phyloP scores from a whole-genome alignment of 2,329 filamentous ascomycete species.

The Monosporascus sp. region DNA sequence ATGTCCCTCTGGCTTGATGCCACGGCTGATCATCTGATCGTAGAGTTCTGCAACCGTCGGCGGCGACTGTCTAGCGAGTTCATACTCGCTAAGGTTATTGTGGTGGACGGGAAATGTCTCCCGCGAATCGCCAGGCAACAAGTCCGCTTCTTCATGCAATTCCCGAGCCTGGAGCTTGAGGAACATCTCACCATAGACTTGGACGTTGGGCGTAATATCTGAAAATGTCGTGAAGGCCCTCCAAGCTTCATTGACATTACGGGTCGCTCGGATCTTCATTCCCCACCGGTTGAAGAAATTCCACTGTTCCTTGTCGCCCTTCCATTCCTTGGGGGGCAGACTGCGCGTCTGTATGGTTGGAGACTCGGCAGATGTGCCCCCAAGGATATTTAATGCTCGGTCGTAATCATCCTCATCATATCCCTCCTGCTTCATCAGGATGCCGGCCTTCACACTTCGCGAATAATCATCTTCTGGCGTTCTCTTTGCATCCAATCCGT shows the following conservation, averaged over 20 bases:
- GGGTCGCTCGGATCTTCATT: slow-evolving; percentile 51
- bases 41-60: slow-evolving; percentile 57
- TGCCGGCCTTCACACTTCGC: slow-evolving; percentile 46
- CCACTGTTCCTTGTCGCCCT: slow-evolving; percentile 16
- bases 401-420: slow-evolving; percentile 45
- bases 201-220: slow-evolving; percentile 31
- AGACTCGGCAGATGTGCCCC: slow-evolving; percentile 45
- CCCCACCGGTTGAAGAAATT: slow-evolving; percentile 45
- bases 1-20: slow-evolving; percentile 41
- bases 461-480: slow-evolving; percentile 48
- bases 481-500: slow-evolving; percentile 54
- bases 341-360: slow-evolving; percentile 53
- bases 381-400: slow-evolving; percentile 44
- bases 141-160: slow-evolving; percentile 18
- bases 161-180: slow-evolving; percentile 43
- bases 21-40: slow-evolving; percentile 46
- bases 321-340: slow-evolving; percentile 28
- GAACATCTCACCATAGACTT: slow-evolving; percentile 57
- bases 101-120: slow-evolving; percentile 51
- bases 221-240: slow-evolving; percentile 18
- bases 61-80: slow-evolving; percentile 56
- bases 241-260: slow-evolving; percentile 60
- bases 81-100: slow-evolving; percentile 57
- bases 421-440: slow-evolving; percentile 52
- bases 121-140: slow-evolving; percentile 55